Evolutionary conservation across 208 protist species (phyloP), one percentile per base, ranked within the genome.

Genomic region (Leishmania aethiopica): DNA sequence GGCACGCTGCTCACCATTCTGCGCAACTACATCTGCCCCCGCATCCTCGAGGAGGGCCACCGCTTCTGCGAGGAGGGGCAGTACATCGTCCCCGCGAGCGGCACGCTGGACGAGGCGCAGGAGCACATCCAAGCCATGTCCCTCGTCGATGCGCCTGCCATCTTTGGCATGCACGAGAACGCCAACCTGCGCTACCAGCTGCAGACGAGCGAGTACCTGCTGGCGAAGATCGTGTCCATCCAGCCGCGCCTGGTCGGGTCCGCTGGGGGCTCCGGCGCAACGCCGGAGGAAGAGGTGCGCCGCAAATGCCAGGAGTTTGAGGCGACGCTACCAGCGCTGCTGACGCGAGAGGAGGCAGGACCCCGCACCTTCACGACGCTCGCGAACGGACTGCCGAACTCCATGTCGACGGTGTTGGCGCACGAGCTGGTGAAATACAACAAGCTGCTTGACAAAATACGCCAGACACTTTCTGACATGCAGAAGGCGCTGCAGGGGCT

Each of bases 101-200:
- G 84, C 64, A 89, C 78, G 35, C 90, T 98, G 15, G 86, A 83
- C 17, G 87, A 88, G 35, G 94, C 93, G 70, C 90, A 93, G 86
- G 84, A 90, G 57, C 98, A 96, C 87, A 95, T 99, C 77, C 82
- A 86, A 25, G 75, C 83, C 47, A 97, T 99, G 93, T 96, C 98
- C 28, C 82, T 91, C 60, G 91, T 95, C 19, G 98, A 99, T 84
- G 90, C 95, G 35, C 98, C 98, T 13, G 96, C 98, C 75, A 94
- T 99, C 22, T 99, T 99, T 87, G 98, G 98, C 40, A 96, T 99
- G 93, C 98, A 99, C 89, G 92, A 94, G 13, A 99, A 99, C 86
- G 99, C 99, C 17, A 98, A 98, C 78, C 96, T 99, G 70, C 96
- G 97, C 49, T 99, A 99, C 85, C 97, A 99, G 87, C 87, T 97